Evolutionary conservation across 2,329 filamentous ascomycete genomes (phyloP).

Genomic region (Thermothelomyces thermophilus): DNA sequence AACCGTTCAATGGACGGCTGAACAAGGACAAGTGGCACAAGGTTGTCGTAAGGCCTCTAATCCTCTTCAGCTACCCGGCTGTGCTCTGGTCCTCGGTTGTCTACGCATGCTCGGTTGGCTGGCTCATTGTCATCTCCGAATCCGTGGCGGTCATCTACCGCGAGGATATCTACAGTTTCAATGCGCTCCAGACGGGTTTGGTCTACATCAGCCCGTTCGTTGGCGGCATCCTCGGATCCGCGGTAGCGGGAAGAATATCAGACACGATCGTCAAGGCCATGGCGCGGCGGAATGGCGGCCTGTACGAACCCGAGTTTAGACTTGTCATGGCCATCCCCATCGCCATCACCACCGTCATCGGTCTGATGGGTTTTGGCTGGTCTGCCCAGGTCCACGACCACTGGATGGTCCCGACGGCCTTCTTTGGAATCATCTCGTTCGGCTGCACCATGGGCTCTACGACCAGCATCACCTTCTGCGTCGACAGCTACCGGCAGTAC

Average conservation of each 20-base stretch:
- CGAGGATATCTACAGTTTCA: conserved; percentile 69
- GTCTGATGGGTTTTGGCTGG: conserved; percentile 97
- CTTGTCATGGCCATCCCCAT: conserved; percentile 83
- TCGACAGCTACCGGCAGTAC: conserved; percentile 89
- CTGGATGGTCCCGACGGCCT: conserved; percentile 89
- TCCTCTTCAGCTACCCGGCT: conserved; percentile 80
- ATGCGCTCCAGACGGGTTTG: conserved; percentile 70
- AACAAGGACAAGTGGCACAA: conserved; percentile 72
- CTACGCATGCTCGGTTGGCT: conserved; percentile 84
- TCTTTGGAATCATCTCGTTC: conserved; percentile 88
- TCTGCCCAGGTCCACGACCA: conserved; percentile 64
- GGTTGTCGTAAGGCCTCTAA: conserved; percentile 71
- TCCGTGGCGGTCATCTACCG: conserved; percentile 76
- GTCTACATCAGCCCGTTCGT: conserved; percentile 88
- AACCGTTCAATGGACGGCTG: conserved; percentile 71
- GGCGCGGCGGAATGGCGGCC: conserved; percentile 77
- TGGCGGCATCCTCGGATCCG: conserved; percentile 83
- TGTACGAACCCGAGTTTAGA: conserved; percentile 93
- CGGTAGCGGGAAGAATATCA: conserved; percentile 79
- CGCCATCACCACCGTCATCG: conserved; percentile 68
- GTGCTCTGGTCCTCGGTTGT: conserved; percentile 83
- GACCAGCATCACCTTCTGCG: conserved; percentile 87
- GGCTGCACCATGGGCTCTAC: conserved; percentile 86
- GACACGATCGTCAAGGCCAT: conserved; percentile 79
- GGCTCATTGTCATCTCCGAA: conserved; percentile 93